These are phyloP conservation scores for Ceratocystis variospora DNA, from an alignment of 2,329 filamentous ascomycete species.

Conservation along the genomic window DNA sequence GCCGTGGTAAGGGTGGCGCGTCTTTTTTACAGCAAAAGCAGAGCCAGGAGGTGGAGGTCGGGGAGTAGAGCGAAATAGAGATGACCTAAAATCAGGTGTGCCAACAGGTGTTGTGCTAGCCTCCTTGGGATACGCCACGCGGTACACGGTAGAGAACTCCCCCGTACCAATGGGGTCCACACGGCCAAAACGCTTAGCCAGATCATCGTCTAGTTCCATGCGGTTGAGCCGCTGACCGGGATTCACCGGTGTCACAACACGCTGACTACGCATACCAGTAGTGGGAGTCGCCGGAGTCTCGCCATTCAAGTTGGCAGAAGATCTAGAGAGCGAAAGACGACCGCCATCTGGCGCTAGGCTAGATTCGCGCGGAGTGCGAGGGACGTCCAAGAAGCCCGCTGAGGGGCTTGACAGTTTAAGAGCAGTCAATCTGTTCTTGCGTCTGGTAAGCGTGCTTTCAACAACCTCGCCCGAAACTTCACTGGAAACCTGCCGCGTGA, in stretches of 20 bases:
- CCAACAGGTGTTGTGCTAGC: conserved; percentile 15
- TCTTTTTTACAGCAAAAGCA: conserved; percentile 90
- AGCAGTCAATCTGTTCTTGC: conserved; percentile 15
- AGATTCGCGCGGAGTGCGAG: conserved; percentile 65
- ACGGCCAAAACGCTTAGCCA: conserved; percentile 64
- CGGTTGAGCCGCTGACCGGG: conserved; percentile 44
- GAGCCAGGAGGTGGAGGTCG: conserved; percentile 40
- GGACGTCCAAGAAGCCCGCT: conserved; percentile 25
- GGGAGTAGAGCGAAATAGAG: conserved; percentile 35
- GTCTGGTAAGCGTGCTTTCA: conserved; percentile 13
- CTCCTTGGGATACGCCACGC: conserved; percentile 41
- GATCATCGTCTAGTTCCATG: conserved; percentile 56
- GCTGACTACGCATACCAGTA: conserved; percentile 28
- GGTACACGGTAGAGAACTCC: conserved; percentile 87
- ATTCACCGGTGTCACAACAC: conserved; percentile 55
- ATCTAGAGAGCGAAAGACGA: conserved; percentile 65
- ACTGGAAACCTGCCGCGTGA: conserved; percentile 26
- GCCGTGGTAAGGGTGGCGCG: conserved; percentile 65
- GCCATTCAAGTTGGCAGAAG: conserved; percentile 21
- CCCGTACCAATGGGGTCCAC: conserved; percentile 72
- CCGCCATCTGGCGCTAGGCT: conserved; percentile 68
- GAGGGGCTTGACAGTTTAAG: conserved; percentile 14
- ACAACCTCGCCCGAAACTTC: conserved; percentile 9
- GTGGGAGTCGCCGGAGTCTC: conserved; percentile 69
- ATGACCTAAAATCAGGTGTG: conserved; percentile 24